phyloP scores from a whole-genome alignment of 2,329 filamentous ascomycete genomes.

The Massarina eburnea region DNA sequence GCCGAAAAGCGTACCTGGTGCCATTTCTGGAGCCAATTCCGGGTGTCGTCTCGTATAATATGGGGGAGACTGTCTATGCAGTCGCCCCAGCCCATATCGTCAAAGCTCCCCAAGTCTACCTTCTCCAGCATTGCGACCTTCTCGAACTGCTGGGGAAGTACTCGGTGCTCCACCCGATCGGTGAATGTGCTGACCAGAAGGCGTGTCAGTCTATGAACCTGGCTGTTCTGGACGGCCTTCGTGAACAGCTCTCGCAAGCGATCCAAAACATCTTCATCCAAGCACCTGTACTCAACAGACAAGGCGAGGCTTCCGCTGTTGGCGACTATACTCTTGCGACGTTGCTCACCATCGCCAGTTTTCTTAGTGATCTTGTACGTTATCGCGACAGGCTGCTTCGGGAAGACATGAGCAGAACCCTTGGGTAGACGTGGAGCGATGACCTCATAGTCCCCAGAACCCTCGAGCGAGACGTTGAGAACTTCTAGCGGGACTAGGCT shows the following conservation, averaged over 20 bases:
- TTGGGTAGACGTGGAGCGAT: conserved; percentile 54
- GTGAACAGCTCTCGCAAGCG: conserved; percentile 51
- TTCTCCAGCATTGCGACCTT: conserved; percentile 56
- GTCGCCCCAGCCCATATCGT: conserved; percentile 56
- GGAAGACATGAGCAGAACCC: conserved; percentile 65
- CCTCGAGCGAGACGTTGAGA: conserved; percentile 68
- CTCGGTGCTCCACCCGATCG: conserved; percentile 48
- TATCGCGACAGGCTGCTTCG: conserved; percentile 77
- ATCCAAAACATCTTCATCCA: conserved; percentile 70
- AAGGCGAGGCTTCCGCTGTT: conserved; percentile 58
- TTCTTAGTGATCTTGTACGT: conserved; percentile 75
- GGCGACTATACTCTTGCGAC: conserved; percentile 27
- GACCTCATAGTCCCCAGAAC: conserved; percentile 69
- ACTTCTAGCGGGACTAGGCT: conserved; percentile 74
- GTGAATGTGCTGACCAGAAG: conserved; percentile 56
- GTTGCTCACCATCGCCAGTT: conserved; percentile 24
- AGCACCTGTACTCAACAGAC: conserved; percentile 71
- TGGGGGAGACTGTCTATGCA: conserved; percentile 55
- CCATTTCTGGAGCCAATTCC: conserved; percentile 58
- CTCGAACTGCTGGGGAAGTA: conserved; percentile 55
- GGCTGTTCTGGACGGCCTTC: conserved; percentile 50
- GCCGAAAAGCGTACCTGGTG: conserved; percentile 50
- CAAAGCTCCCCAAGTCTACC: conserved; percentile 54
- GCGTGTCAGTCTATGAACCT: conserved; percentile 50
- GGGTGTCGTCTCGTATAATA: conserved; percentile 47